A percentile compares a stretch with the other conserved stretches of the same genome.
Conservation (phyloP, 2,329 filamentous ascomycete genomes). For the Septoria linicola region DNA sequence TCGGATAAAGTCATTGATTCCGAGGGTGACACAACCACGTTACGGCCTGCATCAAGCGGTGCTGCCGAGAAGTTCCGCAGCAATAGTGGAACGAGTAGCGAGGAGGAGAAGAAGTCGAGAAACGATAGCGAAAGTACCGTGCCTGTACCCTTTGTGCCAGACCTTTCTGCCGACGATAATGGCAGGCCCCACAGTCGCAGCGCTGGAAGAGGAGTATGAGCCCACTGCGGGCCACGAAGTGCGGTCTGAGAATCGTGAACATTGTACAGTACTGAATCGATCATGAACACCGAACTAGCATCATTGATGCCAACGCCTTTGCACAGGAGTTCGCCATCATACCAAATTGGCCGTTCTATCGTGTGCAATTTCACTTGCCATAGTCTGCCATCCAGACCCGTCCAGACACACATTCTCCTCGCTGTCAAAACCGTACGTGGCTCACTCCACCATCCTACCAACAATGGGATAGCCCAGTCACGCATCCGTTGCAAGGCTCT, state of each 20-base stretch:
- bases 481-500: too few species aligned
- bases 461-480: too few species aligned
- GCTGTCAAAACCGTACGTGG: too few species aligned
- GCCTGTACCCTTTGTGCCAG: conserved; percentile 8
- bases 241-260: background rate
- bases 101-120: conserved; percentile 8
- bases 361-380: too few species aligned
- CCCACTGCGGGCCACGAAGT: background rate
- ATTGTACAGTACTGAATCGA: background rate
- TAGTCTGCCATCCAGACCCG: too few species aligned
- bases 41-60: conserved; percentile 18
- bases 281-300: too few species aligned
- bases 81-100: conserved; percentile 5
- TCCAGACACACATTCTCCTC: too few species aligned
- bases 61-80: conserved; percentile 17
- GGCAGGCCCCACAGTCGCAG: conserved; percentile 5
- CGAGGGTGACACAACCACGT: conserved; percentile 28
- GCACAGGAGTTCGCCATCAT: too few species aligned
- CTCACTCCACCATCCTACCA: too few species aligned
- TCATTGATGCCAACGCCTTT: too few species aligned
- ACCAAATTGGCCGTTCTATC: too few species aligned
- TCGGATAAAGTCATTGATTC: conserved; percentile 31
- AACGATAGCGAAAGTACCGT: background rate
- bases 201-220: conserved; percentile 1
- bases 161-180: background rate